Evolutionary conservation across 352 stramenopile species (phyloP), one percentile per base, ranked within the genome.

Genomic region (Elongisporangium undulatum): DNA sequence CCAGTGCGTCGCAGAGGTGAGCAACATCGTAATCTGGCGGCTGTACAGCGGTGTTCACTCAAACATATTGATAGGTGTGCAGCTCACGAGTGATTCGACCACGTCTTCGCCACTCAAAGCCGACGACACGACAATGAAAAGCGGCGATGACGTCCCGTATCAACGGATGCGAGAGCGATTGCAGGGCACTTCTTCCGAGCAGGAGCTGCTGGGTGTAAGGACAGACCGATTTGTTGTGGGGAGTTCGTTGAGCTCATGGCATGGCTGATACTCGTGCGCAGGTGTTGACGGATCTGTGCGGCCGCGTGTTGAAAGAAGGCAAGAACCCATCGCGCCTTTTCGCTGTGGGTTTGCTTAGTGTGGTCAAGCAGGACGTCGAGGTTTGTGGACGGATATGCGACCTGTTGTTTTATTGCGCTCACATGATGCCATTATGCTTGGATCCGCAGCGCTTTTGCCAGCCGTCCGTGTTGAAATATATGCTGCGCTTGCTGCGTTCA

Each of bases 401-500:
- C 51, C 52, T 54, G 7, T 10, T 51, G n/a, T 17, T 15, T 34
- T 17, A n/a, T 3, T 21, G 17, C 4, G 22, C 61, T 10, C 26
- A 20, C 24, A 38, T 61, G 22, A 38, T 50, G 5, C 29, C 20
- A 16, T 21, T 26, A 52, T 7, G 10, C 58, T 10, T 16, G 20
- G 9, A 13, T 50, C 20, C 49, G n/a, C 54, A 81, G 68, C 68
- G 77, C 13, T 95, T 93, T 53, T 21, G 66, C 1, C 67, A 81
- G 10, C 77, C 84, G 22, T 58, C 66, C 0, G 68, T 92, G 26
- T 66, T 92, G 13, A 95, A 95, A 61, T 92, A 90, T 62, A 51
- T 95, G 17, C 45, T 93, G 23, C 82, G 82, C 2, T 50, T 95
- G 22, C 59, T 95, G 26, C 79, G 86, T n/a, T 92, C 84, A 4